These are phyloP conservation scores for Penicillium diatomitis DNA, from an alignment of 495 filamentous ascomycete species.

Conservation along the genomic window DNA sequence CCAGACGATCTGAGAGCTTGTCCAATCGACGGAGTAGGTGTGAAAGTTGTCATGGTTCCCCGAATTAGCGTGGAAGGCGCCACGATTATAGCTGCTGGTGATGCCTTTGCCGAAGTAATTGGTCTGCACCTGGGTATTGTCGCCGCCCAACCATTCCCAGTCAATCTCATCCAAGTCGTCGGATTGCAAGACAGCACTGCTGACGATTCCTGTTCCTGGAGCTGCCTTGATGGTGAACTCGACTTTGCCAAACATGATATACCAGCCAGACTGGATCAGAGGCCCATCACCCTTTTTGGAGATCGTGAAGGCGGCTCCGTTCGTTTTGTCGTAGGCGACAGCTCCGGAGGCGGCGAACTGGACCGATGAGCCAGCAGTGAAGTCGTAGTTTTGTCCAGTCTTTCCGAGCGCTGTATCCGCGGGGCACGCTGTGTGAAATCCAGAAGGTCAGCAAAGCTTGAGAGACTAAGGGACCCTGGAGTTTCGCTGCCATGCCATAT, in stretches of 20 bases:
- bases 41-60: conserved; percentile 52
- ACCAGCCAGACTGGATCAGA: conserved; percentile 64
- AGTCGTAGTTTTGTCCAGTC: conserved; percentile 63
- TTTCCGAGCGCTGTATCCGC: conserved; percentile 75
- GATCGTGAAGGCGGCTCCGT: conserved; percentile 81
- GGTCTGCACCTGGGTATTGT: conserved; percentile 53
- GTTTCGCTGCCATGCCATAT: no score
- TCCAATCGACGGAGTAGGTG: conserved; percentile 85
- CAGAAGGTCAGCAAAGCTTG: conserved; percentile 6
- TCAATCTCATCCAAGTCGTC: conserved; percentile 87
- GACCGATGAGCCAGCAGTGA: conserved; percentile 57
- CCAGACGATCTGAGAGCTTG: conserved; percentile 57
- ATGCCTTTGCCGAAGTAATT: conserved; percentile 86
- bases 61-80: conserved; percentile 43
- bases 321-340: conserved; percentile 53
- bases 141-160: conserved; percentile 74
- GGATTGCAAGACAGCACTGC: conserved; percentile 72
- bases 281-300: conserved; percentile 74
- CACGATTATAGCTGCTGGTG: conserved; percentile 57
- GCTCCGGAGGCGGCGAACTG: conserved; percentile 62
- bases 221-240: conserved; percentile 52
- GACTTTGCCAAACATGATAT: conserved; percentile 63
- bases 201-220: conserved; percentile 54
- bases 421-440: conserved; percentile 46
- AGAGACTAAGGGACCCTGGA: no score